These are phyloP conservation scores for Ramaria rubella DNA, from an alignment of 768 basidiomycete genomes.

Conservation along the genomic window DNA sequence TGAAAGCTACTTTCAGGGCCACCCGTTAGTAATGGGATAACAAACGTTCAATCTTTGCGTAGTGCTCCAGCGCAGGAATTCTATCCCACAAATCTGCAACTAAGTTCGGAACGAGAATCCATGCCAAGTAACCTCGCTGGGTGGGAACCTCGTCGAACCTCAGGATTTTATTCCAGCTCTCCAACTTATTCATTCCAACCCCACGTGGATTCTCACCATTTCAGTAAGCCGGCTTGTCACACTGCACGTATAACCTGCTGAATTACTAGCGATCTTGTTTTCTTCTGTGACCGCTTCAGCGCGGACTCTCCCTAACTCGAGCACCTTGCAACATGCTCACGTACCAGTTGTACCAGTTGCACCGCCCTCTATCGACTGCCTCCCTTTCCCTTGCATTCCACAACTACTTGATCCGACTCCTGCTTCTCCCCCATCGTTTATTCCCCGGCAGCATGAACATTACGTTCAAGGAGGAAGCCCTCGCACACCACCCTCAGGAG, in stretches of 20 bases:
- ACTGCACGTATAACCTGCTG: neutral
- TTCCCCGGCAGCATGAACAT: neutral
- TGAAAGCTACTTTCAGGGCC: neutral
- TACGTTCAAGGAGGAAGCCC: neutral
- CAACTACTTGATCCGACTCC: neutral
- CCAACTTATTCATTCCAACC: neutral
- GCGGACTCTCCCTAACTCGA: neutral
- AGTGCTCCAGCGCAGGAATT: neutral
- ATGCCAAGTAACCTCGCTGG: neutral
- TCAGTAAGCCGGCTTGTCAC: neutral
- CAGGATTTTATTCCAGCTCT: neutral
- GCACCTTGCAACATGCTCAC: neutral
- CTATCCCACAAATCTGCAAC: neutral
- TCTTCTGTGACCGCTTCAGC: neutral
- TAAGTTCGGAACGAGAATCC: neutral
- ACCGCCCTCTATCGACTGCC: neutral
- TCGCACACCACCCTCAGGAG: neutral
- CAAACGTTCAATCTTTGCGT: neutral
- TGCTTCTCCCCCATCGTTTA: neutral
- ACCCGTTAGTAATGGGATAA: neutral
- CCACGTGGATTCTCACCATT: neutral
- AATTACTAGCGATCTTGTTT: neutral
- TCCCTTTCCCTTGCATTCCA: neutral
- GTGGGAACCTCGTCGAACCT: neutral
- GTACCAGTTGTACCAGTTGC: neutral